Evolutionary conservation across 352 stramenopile genomes (phyloP).

Genomic region (Phytopythium litorale): DNA sequence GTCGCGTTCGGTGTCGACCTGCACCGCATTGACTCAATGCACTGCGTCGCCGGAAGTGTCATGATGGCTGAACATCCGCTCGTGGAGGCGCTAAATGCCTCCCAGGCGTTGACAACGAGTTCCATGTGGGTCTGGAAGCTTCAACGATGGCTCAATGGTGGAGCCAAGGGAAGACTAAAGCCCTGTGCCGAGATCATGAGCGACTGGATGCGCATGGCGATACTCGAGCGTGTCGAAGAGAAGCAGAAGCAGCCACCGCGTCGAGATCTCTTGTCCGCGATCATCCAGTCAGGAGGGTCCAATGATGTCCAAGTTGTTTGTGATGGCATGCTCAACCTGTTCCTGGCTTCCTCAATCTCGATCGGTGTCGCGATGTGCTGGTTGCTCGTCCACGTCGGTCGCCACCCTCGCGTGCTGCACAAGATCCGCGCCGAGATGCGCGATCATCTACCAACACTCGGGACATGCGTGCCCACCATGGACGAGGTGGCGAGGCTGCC

Average conservation of each 20-base stretch:
- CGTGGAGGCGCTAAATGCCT: conserved; percentile 28
- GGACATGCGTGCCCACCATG: conserved; percentile 19
- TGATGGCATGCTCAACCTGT: conserved; percentile 40
- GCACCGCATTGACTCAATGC: conserved; percentile 20
- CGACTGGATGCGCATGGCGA: conserved; percentile 26
- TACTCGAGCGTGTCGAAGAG: conserved; percentile 4
- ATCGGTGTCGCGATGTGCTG: conserved; percentile 59
- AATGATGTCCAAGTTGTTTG: too few relatives aligned
- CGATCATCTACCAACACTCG: conserved; percentile 24
- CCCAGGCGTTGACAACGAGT: conserved; percentile 13
- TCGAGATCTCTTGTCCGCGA: too few relatives aligned
- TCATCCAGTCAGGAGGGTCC: too few relatives aligned
- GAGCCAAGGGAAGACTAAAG: conserved; percentile 26
- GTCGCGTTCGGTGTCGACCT: conserved; percentile 73
- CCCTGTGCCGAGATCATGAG: conserved; percentile 19
- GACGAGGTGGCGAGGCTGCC: conserved; percentile 42
- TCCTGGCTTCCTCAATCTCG: conserved; percentile 57
- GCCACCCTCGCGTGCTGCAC: conserved; percentile 40
- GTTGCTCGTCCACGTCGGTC: conserved; percentile 74
- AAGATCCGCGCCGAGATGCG: conserved; percentile 49
- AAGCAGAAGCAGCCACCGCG: too few relatives aligned
- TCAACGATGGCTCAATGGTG: conserved; percentile 22
- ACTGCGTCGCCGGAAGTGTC: too few relatives aligned
- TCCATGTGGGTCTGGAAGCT: conserved; percentile 46
- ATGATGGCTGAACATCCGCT: conserved; percentile 31